phyloP scores from a whole-genome alignment of 495 filamentous ascomycete species.

The Zalerion maritima region DNA sequence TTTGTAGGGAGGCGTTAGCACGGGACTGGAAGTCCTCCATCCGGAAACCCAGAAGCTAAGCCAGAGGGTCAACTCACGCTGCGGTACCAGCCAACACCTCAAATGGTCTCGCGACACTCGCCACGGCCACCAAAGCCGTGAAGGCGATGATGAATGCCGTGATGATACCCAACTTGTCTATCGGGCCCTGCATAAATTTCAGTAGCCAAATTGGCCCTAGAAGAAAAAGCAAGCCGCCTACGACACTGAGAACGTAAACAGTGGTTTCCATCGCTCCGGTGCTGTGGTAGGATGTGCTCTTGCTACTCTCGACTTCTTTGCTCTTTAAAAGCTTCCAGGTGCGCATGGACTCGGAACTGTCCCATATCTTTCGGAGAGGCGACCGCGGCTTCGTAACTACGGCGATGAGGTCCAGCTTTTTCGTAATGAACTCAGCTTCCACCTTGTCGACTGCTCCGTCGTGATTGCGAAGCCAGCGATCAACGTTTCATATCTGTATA shows the following conservation, averaged over 20 bases:
- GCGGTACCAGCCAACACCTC: slow-evolving; percentile 16
- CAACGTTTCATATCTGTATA: slow-evolving; percentile 8
- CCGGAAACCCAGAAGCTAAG: neutral
- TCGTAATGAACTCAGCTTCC: slow-evolving; percentile 11
- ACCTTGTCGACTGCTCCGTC: slow-evolving; percentile 7
- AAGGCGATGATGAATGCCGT: slow-evolving; percentile 13
- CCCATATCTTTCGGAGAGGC: slow-evolving; percentile 11
- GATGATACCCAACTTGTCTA: slow-evolving; percentile 9
- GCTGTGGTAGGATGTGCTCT: slow-evolving; percentile 6
- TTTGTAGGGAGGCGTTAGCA: too few relatives aligned
- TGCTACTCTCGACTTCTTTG: slow-evolving; percentile 3
- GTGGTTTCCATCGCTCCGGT: slow-evolving; percentile 10
- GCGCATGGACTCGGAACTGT: slow-evolving; percentile 6
- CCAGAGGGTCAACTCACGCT: slow-evolving; percentile 7
- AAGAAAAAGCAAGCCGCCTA: slow-evolving; percentile 10
- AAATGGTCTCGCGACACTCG: slow-evolving; percentile 11
- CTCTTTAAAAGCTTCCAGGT: neutral
- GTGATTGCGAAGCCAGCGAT: slow-evolving; percentile 11
- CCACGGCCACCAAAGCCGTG: slow-evolving; percentile 6
- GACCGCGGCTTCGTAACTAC: slow-evolving; percentile 10
- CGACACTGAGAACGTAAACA: slow-evolving; percentile 8
- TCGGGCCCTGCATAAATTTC: neutral
- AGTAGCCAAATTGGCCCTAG: slow-evolving; percentile 16
- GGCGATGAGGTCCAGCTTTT: slow-evolving; percentile 13
- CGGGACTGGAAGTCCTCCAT: too few relatives aligned